Evolutionary conservation across 345 rosid species (phyloP).

Genomic region (Hibiscus trionum): DNA sequence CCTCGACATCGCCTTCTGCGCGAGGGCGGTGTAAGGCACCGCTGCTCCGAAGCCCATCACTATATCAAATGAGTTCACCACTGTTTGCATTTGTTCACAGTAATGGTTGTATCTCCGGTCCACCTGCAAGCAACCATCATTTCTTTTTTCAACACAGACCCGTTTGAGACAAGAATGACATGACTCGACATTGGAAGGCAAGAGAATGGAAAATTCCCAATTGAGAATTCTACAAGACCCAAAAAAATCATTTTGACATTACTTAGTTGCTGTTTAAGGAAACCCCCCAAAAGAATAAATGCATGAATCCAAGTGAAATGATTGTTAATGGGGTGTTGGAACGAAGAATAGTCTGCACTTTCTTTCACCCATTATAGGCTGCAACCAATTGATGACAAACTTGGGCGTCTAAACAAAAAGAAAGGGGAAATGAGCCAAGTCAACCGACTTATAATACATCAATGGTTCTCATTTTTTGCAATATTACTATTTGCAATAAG

Average conservation of each 20-base stretch:
- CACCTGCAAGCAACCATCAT: constrained; percentile 43
- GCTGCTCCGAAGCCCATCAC: constrained; percentile 92
- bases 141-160: no score
- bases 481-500: not conserved
- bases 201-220: constrained; percentile 15
- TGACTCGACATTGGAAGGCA: not conserved
- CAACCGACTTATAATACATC: constrained; percentile 2
- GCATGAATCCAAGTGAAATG: constrained; percentile 4
- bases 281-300: constrained; percentile 20
- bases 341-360: not conserved
- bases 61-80: constrained; percentile 86
- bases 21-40: constrained; percentile 82
- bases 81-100: constrained; percentile 95
- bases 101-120: constrained; percentile 88
- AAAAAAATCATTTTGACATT: constrained; percentile 8
- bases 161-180: not conserved
- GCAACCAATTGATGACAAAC: not conserved
- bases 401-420: constrained; percentile 6
- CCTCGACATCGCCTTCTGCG: constrained; percentile 97
- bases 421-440: not conserved
- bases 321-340: not conserved
- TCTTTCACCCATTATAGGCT: not conserved
- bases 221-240: constrained; percentile 14
- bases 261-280: constrained; percentile 13
- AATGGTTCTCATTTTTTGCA: not conserved